These are phyloP conservation scores for Ophiostoma novo-ulmi DNA, from an alignment of 2,329 filamentous ascomycete species.

Conservation along the genomic window DNA sequence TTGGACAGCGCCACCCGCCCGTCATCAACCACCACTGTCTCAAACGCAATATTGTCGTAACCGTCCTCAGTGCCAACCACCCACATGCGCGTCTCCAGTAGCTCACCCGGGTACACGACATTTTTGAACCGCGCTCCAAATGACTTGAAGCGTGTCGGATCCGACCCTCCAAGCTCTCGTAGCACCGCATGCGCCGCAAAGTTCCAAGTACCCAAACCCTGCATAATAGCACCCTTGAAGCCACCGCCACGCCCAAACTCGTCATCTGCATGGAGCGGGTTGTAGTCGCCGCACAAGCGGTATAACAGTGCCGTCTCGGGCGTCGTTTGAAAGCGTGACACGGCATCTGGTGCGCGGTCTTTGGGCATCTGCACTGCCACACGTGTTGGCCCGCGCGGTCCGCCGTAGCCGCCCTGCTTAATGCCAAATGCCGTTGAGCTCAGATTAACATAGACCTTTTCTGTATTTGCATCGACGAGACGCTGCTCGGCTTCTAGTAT, in stretches of 20 bases:
- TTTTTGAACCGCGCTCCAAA: constrained; percentile 44
- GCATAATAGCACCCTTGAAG: constrained; percentile 43
- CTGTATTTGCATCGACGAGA: constrained; percentile 38
- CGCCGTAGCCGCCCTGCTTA: constrained; percentile 43
- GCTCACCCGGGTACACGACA: constrained; percentile 45
- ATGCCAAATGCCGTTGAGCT: constrained; percentile 41
- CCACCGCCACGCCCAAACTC: constrained; percentile 40
- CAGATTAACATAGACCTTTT: constrained; percentile 38
- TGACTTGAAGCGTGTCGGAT: constrained; percentile 39
- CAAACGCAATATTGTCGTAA: constrained; percentile 37
- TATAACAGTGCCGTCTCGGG: constrained; percentile 40
- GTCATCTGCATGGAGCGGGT: constrained; percentile 44
- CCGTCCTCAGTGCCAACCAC: constrained; percentile 34
- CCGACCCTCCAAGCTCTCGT: constrained; percentile 38
- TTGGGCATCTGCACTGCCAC: constrained; percentile 32
- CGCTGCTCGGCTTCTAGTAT: constrained; percentile 40
- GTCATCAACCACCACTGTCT: constrained; percentile 39
- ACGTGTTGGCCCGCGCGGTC: constrained; percentile 39
- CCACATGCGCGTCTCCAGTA: constrained; percentile 42
- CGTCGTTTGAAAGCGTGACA: constrained; percentile 37
- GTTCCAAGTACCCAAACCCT: constrained; percentile 46
- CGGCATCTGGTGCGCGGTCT: constrained; percentile 36
- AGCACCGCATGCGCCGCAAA: constrained; percentile 42
- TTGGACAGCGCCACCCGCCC: constrained; percentile 37
- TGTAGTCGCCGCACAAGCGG: constrained; percentile 46